phyloP scores from a whole-genome alignment of 495 filamentous ascomycete genomes.

The Bombardia bombarda region DNA sequence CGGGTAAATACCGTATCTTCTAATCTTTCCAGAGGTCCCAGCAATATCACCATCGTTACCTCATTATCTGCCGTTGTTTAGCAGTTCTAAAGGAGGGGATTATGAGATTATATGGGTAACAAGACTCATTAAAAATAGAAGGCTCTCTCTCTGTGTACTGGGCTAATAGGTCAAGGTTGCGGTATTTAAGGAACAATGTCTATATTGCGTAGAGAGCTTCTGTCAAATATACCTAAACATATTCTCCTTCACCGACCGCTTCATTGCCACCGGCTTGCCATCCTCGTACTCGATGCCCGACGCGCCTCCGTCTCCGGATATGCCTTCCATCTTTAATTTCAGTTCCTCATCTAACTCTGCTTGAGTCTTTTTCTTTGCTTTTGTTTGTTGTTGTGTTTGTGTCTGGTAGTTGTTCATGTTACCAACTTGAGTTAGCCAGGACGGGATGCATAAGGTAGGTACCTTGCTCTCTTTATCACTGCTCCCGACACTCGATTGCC shows the following conservation, averaged over 20 bases:
- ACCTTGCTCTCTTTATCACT: no score
- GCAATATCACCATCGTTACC: no score
- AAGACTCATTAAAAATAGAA: no score
- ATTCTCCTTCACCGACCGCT: conserved; percentile 66
- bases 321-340: conserved; percentile 53
- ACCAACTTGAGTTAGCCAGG: no score
- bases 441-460: no score
- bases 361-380: conserved; percentile 33
- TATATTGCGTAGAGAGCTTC: background rate
- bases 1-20: no score
- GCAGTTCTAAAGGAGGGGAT: no score
- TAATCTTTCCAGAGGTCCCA: no score
- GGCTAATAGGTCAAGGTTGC: background rate
- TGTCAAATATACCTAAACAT: conserved; percentile 53
- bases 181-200: background rate
- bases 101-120: no score
- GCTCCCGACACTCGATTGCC: no score
- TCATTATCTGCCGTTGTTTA: no score
- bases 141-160: no score
- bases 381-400: background rate
- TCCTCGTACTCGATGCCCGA: conserved; percentile 76
- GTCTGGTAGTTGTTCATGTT: background rate
- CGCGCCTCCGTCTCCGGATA: conserved; percentile 67
- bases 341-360: conserved; percentile 63
- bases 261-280: conserved; percentile 67